These are phyloP conservation scores for Neofusicoccum sp. DNA, from an alignment of 2,329 filamentous ascomycete genomes.

Conservation along the genomic window DNA sequence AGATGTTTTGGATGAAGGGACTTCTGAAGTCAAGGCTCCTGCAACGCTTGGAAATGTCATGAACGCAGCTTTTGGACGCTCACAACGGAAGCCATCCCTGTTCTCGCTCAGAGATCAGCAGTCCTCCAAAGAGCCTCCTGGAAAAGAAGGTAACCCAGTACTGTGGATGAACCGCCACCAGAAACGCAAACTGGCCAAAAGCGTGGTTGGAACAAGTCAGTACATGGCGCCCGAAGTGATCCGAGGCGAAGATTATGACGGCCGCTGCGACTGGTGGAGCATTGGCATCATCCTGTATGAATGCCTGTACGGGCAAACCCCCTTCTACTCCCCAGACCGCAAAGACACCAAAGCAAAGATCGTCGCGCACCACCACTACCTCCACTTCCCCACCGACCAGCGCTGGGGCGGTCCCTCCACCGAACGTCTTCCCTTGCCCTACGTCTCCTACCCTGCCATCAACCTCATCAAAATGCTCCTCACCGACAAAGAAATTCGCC, in stretches of 20 bases:
- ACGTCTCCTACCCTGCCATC: slow-evolving; percentile 68
- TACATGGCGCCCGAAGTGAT: slow-evolving; percentile 98
- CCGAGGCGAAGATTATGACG: slow-evolving; percentile 78
- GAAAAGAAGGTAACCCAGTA: slow-evolving; percentile 19
- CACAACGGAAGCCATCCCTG: neutral
- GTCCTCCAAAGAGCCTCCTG: slow-evolving; percentile 20
- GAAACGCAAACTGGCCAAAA: slow-evolving; percentile 72
- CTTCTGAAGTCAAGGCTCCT: slow-evolving; percentile 22
- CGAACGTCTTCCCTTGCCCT: slow-evolving; percentile 36
- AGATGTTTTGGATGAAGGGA: slow-evolving; percentile 58
- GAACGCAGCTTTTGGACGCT: slow-evolving; percentile 25
- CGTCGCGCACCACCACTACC: slow-evolving; percentile 66
- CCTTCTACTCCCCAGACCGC: slow-evolving; percentile 79
- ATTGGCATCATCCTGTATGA: slow-evolving; percentile 92
- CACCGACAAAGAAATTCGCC: slow-evolving; percentile 69
- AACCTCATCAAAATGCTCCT: slow-evolving; percentile 74
- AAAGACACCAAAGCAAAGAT: slow-evolving; percentile 86
- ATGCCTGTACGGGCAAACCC: slow-evolving; percentile 88
- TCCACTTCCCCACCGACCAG: slow-evolving; percentile 65
- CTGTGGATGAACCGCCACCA: slow-evolving; percentile 46
- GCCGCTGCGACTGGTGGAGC: slow-evolving; percentile 95
- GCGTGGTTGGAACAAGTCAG: slow-evolving; percentile 90
- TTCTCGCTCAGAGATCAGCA: neutral
- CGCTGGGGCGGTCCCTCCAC: slow-evolving; percentile 54
- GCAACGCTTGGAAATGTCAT: slow-evolving; percentile 38